These are phyloP conservation scores for Musa itinerans DNA, from an alignment of 176 grass and related monocot genomes.

Conservation along the genomic window DNA sequence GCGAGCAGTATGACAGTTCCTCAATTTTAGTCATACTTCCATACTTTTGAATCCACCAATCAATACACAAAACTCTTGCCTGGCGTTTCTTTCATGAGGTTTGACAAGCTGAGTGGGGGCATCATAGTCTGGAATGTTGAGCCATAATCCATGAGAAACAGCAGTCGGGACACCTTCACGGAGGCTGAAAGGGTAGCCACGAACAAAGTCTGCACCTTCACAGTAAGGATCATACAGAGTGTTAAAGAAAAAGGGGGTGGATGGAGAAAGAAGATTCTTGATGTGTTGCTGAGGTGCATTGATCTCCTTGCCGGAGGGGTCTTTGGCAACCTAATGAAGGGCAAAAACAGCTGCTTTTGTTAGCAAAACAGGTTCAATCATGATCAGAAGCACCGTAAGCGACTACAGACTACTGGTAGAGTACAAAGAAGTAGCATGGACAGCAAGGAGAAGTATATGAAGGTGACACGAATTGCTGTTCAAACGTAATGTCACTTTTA, in stretches of 20 bases:
- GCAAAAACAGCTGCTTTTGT: background rate
- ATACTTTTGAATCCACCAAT: background rate
- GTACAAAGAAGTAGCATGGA: background rate
- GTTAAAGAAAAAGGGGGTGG: constrained; percentile 89
- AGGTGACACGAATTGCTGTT: background rate
- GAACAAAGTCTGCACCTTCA: constrained; percentile 77
- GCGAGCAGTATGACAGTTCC: background rate
- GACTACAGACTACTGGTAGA: background rate
- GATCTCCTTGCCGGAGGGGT: constrained; percentile 80
- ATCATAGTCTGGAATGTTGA: constrained; percentile 97
- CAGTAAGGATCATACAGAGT: constrained; percentile 86
- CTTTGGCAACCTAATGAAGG: constrained; percentile 62
- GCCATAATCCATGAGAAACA: constrained; percentile 80
- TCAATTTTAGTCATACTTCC: background rate
- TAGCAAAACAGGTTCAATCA: background rate
- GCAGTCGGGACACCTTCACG: constrained; percentile 67
- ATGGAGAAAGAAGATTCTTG: constrained; percentile 65
- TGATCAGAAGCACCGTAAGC: background rate
- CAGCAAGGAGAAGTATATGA: background rate
- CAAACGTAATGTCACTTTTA: background rate
- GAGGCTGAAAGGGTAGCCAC: constrained; percentile 87
- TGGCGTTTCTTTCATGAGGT: constrained; percentile 75
- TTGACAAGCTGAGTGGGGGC: constrained; percentile 88
- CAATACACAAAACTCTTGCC: constrained; percentile 14
- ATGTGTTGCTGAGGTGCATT: constrained; percentile 93